These are phyloP conservation scores for Dalbergia cultrata DNA, from an alignment of 306 rosid species.

Conservation along the genomic window DNA sequence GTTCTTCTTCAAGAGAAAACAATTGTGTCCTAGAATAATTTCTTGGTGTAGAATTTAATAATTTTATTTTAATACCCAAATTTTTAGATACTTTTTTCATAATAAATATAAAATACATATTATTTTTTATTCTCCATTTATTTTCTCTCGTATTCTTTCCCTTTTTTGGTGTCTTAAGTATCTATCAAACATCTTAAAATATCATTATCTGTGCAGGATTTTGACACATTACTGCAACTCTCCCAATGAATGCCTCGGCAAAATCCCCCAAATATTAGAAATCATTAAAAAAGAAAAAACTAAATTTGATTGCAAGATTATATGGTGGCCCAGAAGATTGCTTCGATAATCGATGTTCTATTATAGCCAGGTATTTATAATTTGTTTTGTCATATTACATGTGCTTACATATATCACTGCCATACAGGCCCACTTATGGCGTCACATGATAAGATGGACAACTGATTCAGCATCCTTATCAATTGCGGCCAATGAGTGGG, in stretches of 20 bases:
- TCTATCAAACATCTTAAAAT: too few relatives aligned
- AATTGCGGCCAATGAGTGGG: neutral
- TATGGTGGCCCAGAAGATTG: conserved; percentile 11
- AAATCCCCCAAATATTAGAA: neutral
- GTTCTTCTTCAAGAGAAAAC: neutral
- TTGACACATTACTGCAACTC: neutral
- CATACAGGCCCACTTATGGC: neutral
- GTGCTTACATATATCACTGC: conserved; percentile 5
- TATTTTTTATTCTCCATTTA: too few relatives aligned
- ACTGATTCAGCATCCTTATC: neutral
- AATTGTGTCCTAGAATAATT: neutral
- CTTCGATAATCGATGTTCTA: neutral
- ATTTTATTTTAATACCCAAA: too few relatives aligned
- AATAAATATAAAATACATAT: too few relatives aligned
- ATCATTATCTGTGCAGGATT: neutral
- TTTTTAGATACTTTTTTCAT: too few relatives aligned
- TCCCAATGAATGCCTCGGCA: too few relatives aligned
- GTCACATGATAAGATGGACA: conserved; percentile 29
- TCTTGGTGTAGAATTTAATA: too few relatives aligned
- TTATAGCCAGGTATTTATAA: neutral
- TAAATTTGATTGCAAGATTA: neutral
- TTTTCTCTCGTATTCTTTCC: too few relatives aligned
- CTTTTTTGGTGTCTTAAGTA: too few relatives aligned
- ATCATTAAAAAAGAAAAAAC: neutral
- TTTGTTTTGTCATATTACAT: conserved; percentile 10